Evolutionary conservation across 2,329 filamentous ascomycete genomes (phyloP), one percentile per base, ranked within the genome.

Genomic region (Phoma sp.): DNA sequence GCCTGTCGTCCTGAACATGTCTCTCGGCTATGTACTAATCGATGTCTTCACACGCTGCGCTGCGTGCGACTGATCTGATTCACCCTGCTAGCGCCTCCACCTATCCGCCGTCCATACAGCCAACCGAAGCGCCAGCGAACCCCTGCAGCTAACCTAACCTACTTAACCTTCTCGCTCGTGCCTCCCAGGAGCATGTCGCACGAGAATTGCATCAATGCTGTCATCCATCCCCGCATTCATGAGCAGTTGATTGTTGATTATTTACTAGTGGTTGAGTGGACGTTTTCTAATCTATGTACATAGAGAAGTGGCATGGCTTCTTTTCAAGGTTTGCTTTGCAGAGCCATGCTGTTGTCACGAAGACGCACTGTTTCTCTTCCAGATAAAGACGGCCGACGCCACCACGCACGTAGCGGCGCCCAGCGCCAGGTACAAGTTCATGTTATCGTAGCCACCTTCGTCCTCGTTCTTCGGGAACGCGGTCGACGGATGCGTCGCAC

Each of bases 381-480:
- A 88, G 36, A 87, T 83, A 67, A 85, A 82, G 7, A 82, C 78
- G 7, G 83, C 81, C 8, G 83, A 85, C 5, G 81, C 83, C 10
- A 79, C 82, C 10, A 83, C 84, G 62, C 82, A 85, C 36, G 84
- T 79, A 7, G 83, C 80, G 6, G 91, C 93, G 0, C 90, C 91
- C 4, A 96, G 78, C 2, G 91, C 91, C 67, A 98, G 85, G 67
- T 96, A 96, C 68, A 96, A 80, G 58, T 89, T 88, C 58, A 92
- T 91, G 65, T 90, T 85, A 74, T 97, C 93, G 4, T 89, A 86
- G 1, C 86, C 84, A 4, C 52, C 58, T 48, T 95, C 91, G 66
- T 96, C 93, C 60, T 96, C 91, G 48, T 84, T 90, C 75, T 93
- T 95, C 0, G 95, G 93, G 67, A 96, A 96, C 0, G 89, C 93